These are phyloP conservation scores for Teratosphaeria gauchensis DNA, from an alignment of 2,329 filamentous ascomycete genomes.

Conservation along the genomic window DNA sequence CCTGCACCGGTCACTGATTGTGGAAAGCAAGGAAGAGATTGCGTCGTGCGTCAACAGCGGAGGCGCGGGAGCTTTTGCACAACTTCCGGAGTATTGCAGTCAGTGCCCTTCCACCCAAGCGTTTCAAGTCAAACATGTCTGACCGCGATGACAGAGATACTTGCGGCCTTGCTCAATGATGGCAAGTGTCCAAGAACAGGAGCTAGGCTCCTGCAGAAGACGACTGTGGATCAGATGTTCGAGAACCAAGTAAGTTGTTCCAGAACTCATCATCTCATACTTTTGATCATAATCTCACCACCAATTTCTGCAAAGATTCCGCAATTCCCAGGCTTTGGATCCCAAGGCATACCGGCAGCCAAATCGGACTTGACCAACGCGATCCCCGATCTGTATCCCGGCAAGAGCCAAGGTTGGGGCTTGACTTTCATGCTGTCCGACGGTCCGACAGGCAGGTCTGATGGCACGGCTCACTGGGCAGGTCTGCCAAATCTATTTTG, in stretches of 20 bases:
- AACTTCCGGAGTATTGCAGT: conserved; percentile 44
- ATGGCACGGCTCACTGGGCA: conserved; percentile 18
- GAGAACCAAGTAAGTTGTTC: conserved; percentile 37
- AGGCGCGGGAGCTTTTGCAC: conserved; percentile 50
- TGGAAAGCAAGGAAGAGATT: conserved; percentile 31
- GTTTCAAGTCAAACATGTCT: not conserved
- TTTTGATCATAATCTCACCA: not conserved
- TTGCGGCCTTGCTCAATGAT: conserved; percentile 52
- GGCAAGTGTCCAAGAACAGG: conserved; percentile 49
- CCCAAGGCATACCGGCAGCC: conserved; percentile 13
- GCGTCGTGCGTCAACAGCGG: conserved; percentile 45
- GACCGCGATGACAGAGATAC: conserved; percentile 37
- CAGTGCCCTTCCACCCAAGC: not conserved
- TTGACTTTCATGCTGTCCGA: conserved; percentile 27
- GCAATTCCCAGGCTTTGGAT: conserved; percentile 18
- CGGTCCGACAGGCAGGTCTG: conserved; percentile 16
- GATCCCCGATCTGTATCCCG: conserved; percentile 42
- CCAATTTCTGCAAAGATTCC: conserved; percentile 8
- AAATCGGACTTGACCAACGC: conserved; percentile 18
- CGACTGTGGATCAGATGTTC: conserved; percentile 54
- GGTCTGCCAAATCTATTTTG: conserved; percentile 22
- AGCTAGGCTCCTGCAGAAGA: conserved; percentile 40
- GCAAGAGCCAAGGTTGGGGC: conserved; percentile 52
- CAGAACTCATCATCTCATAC: not conserved
- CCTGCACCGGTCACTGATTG: conserved; percentile 34